Conservation (phyloP, 2,329 filamentous ascomycete species). For the Sporothrix brunneoviolacea region DNA sequence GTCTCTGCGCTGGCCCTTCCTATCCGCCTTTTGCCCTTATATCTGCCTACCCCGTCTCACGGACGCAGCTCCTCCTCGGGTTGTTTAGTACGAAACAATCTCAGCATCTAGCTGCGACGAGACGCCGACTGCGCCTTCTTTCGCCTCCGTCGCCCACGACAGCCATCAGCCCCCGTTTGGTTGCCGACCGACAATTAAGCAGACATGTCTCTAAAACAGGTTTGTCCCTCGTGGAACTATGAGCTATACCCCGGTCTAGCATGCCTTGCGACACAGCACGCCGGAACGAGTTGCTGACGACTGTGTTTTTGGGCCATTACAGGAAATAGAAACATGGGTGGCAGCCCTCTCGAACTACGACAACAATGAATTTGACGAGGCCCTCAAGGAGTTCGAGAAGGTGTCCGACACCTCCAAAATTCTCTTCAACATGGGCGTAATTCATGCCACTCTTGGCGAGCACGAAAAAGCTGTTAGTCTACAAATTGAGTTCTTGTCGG, state of each 20-base stretch:
- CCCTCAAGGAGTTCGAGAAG: slow-evolving; percentile 72
- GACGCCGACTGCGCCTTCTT: no score
- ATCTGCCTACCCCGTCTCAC: no score
- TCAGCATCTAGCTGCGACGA: no score
- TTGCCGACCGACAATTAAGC: background rate
- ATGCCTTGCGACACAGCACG: no score
- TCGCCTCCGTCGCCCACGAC: background rate
- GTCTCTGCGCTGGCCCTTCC: background rate
- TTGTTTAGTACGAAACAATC: no score
- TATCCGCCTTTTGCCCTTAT: no score
- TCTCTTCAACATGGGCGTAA: slow-evolving; percentile 95
- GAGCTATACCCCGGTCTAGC: no score
- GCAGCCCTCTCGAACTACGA: slow-evolving; percentile 86
- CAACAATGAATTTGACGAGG: slow-evolving; percentile 93
- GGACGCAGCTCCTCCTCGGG: background rate
- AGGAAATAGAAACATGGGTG: slow-evolving; percentile 99
- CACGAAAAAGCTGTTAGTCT: slow-evolving; percentile 84
- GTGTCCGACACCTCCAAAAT: slow-evolving; percentile 98
- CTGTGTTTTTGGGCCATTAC: background rate
- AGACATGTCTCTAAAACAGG: slow-evolving; percentile 37
- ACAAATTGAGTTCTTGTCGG: no score
- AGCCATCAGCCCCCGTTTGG: background rate
- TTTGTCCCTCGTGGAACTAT: slow-evolving; percentile 16
- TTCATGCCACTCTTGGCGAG: slow-evolving; percentile 91
- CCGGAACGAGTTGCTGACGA: no score